Evolutionary conservation across 1,284 basidiomycete genomes (phyloP), one percentile per base, ranked within the genome.

Genomic region (Sporisorium exsertum): DNA sequence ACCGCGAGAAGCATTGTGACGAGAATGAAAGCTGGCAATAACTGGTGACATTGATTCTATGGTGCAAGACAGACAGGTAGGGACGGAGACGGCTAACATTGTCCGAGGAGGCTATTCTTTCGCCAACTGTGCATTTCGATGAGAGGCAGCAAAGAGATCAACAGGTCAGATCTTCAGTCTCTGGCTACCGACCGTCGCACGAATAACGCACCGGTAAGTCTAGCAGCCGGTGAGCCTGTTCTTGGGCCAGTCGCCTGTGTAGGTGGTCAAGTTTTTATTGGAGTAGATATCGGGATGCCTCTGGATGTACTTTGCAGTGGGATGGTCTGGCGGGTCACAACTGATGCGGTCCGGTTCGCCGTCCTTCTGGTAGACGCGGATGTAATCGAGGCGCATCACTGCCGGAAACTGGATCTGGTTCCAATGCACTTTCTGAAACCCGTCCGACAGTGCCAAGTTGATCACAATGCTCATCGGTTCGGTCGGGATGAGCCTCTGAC

Each of bases 321-420:
- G 83, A 51, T 81, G 74, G 53, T 84, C 82, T 2, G 57, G 26
- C 1, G 83, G 83, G 57, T 84, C 79, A 51, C 83, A 84, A 20
- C 62, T 63, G 37, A 79, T 69, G 13, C 74, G 58, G 43, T 71
- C 65, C 24, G 58, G 32, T 37, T 66, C 51, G 18, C 70, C 80
- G 12, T 67, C 64, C 26, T 47, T 63, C 57, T 84, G 83, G 47
- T 83, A 84, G 10, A 84, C 77, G 26, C 77, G 52, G 0, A 81
- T 45, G 27, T 81, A 78, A 43, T 81, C 78, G 37, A 81, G 26
- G 27, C 81, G 80, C 75, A 88, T 81, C 24, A 85, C 80, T 27
- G 87, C 87, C 18, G 87, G 88, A 72, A 87, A 87, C 12, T 65
- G 72, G 27, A 88, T 33, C 9, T 55, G 42, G n/a, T 26, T 29